Percentiles rank a stretch among this genome's conserved stretches.
phyloP scores from a whole-genome alignment of 1,284 basidiomycete species.

The Cutaneotrichosporon sp. region DNA sequence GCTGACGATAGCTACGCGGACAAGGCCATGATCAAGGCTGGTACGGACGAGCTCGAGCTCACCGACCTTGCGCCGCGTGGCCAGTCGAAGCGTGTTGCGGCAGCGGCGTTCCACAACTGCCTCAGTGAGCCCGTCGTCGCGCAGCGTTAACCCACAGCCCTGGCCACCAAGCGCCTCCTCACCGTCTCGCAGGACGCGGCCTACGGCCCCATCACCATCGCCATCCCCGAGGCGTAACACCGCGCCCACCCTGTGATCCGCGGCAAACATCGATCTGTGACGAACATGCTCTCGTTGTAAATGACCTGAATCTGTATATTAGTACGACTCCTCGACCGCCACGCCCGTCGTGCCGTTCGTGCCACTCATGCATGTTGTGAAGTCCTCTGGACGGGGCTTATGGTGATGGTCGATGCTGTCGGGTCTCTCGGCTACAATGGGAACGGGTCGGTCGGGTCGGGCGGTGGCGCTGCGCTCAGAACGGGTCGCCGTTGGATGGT shows the following conservation, averaged over 20 bases:
- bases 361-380: conserved; percentile 14
- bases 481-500: background rate
- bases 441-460: background rate
- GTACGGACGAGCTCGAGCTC: conserved; percentile 65
- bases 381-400: background rate
- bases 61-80: conserved; percentile 54
- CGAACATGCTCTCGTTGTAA: background rate
- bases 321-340: background rate
- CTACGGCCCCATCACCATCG: conserved; percentile 29
- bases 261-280: no score
- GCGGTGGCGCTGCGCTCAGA: background rate
- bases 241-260: no score
- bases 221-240: conserved; percentile 14
- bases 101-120: conserved; percentile 45
- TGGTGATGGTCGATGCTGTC: background rate
- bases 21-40: conserved; percentile 18
- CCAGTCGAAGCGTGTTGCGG: conserved; percentile 31
- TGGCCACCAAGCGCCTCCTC: conserved; percentile 43
- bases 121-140: conserved; percentile 32
- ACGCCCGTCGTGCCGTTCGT: no score
- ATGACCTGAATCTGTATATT: background rate
- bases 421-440: background rate
- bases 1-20: conserved; percentile 32
- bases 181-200: conserved; percentile 29
- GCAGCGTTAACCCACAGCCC: conserved; percentile 23